phyloP scores from a whole-genome alignment of 768 basidiomycete genomes.

The Pilatotrama ljubarskyi region DNA sequence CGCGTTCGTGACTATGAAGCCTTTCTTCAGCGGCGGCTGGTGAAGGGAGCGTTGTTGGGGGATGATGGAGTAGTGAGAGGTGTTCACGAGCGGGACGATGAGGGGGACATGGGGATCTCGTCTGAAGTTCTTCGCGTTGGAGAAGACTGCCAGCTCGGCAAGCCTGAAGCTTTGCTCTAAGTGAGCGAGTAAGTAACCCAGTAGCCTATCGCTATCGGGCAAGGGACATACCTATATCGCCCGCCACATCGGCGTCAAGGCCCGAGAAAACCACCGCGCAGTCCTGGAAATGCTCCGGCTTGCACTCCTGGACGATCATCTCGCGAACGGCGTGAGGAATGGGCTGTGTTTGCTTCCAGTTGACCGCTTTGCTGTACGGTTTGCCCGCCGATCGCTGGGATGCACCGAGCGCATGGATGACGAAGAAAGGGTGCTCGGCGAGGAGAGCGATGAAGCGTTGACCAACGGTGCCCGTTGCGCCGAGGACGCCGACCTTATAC shows the following conservation, averaged over 20 bases:
- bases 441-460: constrained; percentile 94
- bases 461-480: constrained; percentile 93
- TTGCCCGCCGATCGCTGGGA: constrained; percentile 87
- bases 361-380: constrained; percentile 66
- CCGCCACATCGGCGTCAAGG: constrained; percentile 92
- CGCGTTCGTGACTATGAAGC: constrained; percentile 97
- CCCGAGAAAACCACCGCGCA: constrained; percentile 93
- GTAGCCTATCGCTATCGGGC: neutral
- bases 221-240: constrained; percentile 78
- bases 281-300: constrained; percentile 70
- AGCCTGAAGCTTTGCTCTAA: constrained; percentile 82
- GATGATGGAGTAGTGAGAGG: constrained; percentile 80
- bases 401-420: constrained; percentile 84
- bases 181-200: constrained; percentile 2
- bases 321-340: constrained; percentile 67
- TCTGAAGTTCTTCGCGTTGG: constrained; percentile 95
- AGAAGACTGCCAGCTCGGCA: constrained; percentile 91
- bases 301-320: constrained; percentile 75
- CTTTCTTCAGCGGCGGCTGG: constrained; percentile 66
- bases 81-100: constrained; percentile 94
- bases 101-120: constrained; percentile 92
- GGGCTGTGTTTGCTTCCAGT: constrained; percentile 85
- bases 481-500: constrained; percentile 71
- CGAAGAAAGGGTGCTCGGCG: constrained; percentile 87
- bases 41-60: constrained; percentile 76